phyloP scores from a whole-genome alignment of 805 yeast genomes.

The Zygosaccharomyces pseudorouxii region DNA sequence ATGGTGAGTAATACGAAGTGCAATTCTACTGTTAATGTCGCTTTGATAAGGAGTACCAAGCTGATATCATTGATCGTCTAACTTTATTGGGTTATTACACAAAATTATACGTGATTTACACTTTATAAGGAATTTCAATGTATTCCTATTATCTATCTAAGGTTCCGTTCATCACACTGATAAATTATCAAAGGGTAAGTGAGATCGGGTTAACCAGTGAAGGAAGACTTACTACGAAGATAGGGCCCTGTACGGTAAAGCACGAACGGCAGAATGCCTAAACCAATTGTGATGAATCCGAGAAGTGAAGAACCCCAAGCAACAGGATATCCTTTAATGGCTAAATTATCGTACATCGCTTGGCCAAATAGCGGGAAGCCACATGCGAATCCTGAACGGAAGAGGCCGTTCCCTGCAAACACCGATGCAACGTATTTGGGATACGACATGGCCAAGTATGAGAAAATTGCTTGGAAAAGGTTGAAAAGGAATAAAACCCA shows the following conservation, averaged over 20 bases:
- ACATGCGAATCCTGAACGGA: slow-evolving; percentile 50
- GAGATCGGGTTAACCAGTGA: slow-evolving; percentile 24
- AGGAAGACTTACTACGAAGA: slow-evolving; percentile 42
- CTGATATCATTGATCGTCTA: no score
- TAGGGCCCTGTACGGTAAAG: slow-evolving; percentile 43
- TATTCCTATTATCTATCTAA: not conserved
- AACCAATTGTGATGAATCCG: slow-evolving; percentile 41
- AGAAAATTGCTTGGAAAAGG: slow-evolving; percentile 49
- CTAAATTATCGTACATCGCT: slow-evolving; percentile 51
- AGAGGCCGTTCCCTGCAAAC: slow-evolving; percentile 52
- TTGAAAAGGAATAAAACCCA: slow-evolving; percentile 40
- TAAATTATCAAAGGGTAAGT: not conserved
- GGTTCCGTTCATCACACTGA: not conserved
- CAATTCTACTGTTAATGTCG: no score
- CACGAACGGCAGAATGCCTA: slow-evolving; percentile 46
- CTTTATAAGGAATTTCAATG: no score
- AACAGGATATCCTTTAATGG: slow-evolving; percentile 48
- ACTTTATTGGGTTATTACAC: no score
- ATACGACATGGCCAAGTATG: slow-evolving; percentile 47
- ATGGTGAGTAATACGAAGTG: no score
- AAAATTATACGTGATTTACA: no score
- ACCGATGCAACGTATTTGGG: slow-evolving; percentile 52
- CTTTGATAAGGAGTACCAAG: no score
- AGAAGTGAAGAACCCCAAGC: slow-evolving; percentile 54
- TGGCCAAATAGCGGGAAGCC: slow-evolving; percentile 62